A percentile compares a stretch with the other conserved stretches of the same genome.
Conservation (phyloP, 2,329 filamentous ascomycete genomes). For the Ophiostoma novo-ulmi region DNA sequence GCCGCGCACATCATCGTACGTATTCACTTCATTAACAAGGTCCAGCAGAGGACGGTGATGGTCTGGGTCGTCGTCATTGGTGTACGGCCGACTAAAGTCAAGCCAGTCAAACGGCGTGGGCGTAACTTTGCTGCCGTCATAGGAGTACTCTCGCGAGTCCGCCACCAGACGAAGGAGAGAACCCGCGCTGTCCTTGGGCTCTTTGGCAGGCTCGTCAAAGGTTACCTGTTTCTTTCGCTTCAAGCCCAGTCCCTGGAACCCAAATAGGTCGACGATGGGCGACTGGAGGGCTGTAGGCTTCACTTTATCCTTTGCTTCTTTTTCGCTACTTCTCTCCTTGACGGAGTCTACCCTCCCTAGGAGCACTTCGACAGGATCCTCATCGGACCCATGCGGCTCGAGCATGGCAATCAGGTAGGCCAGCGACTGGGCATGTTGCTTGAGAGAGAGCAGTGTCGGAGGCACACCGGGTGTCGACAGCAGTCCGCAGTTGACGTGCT, state of each 20-base stretch:
- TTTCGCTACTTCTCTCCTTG: neutral
- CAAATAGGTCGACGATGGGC: neutral
- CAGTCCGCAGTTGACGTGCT: conserved; percentile 54
- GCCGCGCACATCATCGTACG: conserved; percentile 40
- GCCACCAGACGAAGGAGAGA: conserved; percentile 6
- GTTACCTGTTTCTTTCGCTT: neutral
- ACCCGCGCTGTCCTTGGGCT: neutral
- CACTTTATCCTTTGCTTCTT: neutral
- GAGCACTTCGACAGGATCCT: conserved; percentile 20
- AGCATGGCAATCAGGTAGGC: conserved; percentile 48
- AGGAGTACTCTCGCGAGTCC: neutral
- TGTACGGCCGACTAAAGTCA: conserved; percentile 47
- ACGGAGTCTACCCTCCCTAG: neutral
- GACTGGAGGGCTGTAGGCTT: neutral
- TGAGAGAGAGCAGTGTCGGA: conserved; percentile 53
- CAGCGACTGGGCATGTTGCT: conserved; percentile 57
- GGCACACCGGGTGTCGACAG: conserved; percentile 48
- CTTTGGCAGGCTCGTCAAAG: neutral
- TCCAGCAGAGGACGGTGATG: conserved; percentile 46
- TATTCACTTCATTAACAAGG: conserved; percentile 43
- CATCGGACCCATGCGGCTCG: conserved; percentile 32
- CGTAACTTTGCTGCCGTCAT: neutral
- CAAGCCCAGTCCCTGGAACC: neutral
- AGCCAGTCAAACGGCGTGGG: conserved; percentile 55
- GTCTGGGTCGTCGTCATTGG: conserved; percentile 41